Conservation (phyloP, 2,329 filamentous ascomycete species). For the Ilyonectria destructans region DNA sequence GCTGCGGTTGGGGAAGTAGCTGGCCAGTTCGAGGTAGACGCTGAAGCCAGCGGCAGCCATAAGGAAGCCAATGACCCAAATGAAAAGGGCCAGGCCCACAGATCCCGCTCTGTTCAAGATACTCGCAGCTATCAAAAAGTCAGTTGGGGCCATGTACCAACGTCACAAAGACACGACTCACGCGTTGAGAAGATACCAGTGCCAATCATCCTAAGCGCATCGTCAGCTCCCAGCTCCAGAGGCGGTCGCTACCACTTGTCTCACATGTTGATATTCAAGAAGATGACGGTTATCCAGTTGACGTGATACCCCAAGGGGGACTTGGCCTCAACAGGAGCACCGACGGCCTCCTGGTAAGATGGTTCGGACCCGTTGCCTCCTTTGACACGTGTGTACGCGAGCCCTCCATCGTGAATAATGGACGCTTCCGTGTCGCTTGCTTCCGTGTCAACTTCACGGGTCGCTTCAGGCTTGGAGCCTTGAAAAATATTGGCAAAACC, state of each 20-base stretch:
- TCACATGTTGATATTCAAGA: slow-evolving; percentile 70
- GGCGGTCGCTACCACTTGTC: too few species aligned
- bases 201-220: slow-evolving; percentile 66
- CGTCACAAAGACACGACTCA: slow-evolving; percentile 55
- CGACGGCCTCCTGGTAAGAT: slow-evolving; percentile 74
- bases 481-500: too few species aligned
- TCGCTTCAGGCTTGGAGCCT: too few species aligned
- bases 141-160: slow-evolving; percentile 45
- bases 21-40: slow-evolving; percentile 75
- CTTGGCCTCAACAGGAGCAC: slow-evolving; percentile 72
- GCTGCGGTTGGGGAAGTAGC: slow-evolving; percentile 78
- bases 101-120: slow-evolving; percentile 74
- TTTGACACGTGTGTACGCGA: slow-evolving; percentile 42
- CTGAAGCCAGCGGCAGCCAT: slow-evolving; percentile 69
- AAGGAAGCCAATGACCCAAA: slow-evolving; percentile 75
- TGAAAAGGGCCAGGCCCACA: slow-evolving; percentile 74
- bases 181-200: slow-evolving; percentile 78
- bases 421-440: slow-evolving; percentile 30
- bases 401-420: slow-evolving; percentile 40
- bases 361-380: slow-evolving; percentile 67
- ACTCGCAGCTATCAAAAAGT: slow-evolving; percentile 59
- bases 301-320: slow-evolving; percentile 75
- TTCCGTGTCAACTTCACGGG: neutral
- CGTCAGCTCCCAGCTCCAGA: too few species aligned
- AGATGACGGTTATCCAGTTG: slow-evolving; percentile 69